Percentiles rank a stretch among this genome's conserved stretches.
These are phyloP conservation scores for Begonia loranthoides DNA, from an alignment of 306 rosid species.

Conservation along the genomic window DNA sequence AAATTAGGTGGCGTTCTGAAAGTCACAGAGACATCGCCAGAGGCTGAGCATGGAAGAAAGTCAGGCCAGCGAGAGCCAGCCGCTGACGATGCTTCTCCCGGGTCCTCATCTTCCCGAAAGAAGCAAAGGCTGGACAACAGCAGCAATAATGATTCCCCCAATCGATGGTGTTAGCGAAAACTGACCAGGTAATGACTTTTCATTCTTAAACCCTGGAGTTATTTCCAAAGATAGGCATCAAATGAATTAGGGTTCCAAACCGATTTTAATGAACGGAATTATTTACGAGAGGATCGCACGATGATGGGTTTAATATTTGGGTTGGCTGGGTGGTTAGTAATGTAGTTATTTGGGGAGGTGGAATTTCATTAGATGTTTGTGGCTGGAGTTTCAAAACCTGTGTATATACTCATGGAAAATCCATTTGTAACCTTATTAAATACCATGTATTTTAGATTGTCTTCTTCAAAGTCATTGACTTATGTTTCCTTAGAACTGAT, in stretches of 20 bases:
- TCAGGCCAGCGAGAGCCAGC: constrained; percentile 34
- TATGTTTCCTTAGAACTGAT: too few species aligned
- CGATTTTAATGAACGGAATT: too few species aligned
- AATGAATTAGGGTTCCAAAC: neutral
- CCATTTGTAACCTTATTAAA: too few species aligned
- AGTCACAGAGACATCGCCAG: constrained; percentile 36
- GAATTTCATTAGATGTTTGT: too few species aligned
- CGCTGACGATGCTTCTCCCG: constrained; percentile 32
- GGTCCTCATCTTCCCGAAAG: constrained; percentile 41
- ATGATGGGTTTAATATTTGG: neutral
- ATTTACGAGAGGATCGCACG: neutral
- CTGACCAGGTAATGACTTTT: neutral
- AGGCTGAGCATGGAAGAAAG: constrained; percentile 29
- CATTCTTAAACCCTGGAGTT: too few species aligned
- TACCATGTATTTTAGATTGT: too few species aligned
- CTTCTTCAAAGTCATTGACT: too few species aligned
- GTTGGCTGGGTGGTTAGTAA: neutral
- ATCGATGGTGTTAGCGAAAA: constrained; percentile 21
- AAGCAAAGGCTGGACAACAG: constrained; percentile 30
- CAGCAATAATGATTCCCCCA: constrained; percentile 18
- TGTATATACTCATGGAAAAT: too few species aligned
- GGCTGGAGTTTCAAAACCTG: too few species aligned
- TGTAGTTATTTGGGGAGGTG: neutral
- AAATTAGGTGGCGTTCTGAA: constrained; percentile 67
- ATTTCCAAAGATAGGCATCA: neutral